phyloP scores from a whole-genome alignment of 371 early-diverging fungal species.

The Batrachochytrium dendrobatidis region DNA sequence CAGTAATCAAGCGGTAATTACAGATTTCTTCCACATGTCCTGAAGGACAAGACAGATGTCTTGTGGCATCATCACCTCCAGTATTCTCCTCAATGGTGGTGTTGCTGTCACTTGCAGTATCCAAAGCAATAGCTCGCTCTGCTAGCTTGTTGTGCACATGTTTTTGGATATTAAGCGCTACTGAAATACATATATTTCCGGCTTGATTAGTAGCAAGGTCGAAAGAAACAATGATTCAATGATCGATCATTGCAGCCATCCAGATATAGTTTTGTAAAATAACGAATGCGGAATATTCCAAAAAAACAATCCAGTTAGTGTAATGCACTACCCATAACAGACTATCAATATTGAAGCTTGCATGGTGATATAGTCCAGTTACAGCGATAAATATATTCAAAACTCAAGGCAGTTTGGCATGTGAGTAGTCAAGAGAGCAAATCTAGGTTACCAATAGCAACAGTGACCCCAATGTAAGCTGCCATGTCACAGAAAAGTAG shows the following conservation, averaged over 20 bases:
- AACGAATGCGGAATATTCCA: background rate
- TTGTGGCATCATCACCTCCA: too few relatives aligned
- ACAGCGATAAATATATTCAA: background rate
- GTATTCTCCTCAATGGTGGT: too few relatives aligned
- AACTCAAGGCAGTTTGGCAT: too few relatives aligned
- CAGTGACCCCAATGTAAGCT: slow-evolving; percentile 13
- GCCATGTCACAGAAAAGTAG: too few relatives aligned
- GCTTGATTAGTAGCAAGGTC: background rate
- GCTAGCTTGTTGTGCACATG: slow-evolving; percentile 15
- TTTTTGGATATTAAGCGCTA: slow-evolving; percentile 18
- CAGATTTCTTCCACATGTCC: too few relatives aligned
- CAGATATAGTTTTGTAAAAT: too few relatives aligned
- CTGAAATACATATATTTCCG: slow-evolving; percentile 16
- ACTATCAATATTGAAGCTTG: background rate
- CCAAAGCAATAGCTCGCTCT: too few relatives aligned
- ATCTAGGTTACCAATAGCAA: slow-evolving; percentile 20
- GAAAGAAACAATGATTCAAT: background rate
- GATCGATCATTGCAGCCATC: background rate
- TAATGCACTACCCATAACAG: background rate
- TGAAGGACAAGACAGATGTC: too few relatives aligned
- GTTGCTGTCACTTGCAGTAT: too few relatives aligned
- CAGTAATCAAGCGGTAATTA: too few relatives aligned
- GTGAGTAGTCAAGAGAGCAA: too few relatives aligned
- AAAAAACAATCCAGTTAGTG: background rate
- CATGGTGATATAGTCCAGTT: background rate